Base-by-base conservation (phyloP, 2,329 filamentous ascomycete species). In the Calonectria leucothoes region DNA sequence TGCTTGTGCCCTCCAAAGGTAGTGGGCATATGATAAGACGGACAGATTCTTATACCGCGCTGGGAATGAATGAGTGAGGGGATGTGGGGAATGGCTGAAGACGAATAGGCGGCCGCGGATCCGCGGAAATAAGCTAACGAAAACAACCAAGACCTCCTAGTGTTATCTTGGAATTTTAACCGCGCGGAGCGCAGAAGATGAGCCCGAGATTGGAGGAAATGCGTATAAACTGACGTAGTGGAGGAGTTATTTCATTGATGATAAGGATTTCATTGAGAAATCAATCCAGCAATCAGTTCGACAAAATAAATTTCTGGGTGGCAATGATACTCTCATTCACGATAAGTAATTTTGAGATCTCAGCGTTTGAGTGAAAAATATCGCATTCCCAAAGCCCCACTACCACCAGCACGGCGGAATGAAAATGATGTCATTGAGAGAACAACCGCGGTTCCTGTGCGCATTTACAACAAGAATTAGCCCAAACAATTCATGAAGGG, bases 171-270 rank as follows among this genome's bases (percentile, higher is more conserved):
- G 7, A 15, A 39, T 61, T 61, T 70, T 65, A 55, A 64, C 57
- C 65, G 52, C 45, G 65, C 70, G 70, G 70, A 72, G 55, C 55
- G n/a, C 70, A 72, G 25, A 72, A 72, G 57, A 72, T 64, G 65
- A 68, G 23, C n/a, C 65, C 70, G 65, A 72, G 31, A 51, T 33
- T 27, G 27, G 59, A 17, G 25, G 25, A 25, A 48, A 48, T 48
- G 12, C 31, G 15, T 55, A 11, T n/a, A 25, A 14, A 23, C n/a
- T n/a, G n/a, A 12, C 14, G 29, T 15, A n/a, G 6, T 1, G 7
- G 39, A 45, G 17, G 6, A 25, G 7, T 8, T 35, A 11, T 35
- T 7, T 37, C 12, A 6, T 23, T 59, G 17, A 6, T 4, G 10
- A 59, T 59, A 4, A 17, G 6, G 10, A 59, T 2, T 2, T n/a